Evolutionary conservation across 352 stramenopile genomes (phyloP).

Genomic region (Pythium aristosporum): DNA sequence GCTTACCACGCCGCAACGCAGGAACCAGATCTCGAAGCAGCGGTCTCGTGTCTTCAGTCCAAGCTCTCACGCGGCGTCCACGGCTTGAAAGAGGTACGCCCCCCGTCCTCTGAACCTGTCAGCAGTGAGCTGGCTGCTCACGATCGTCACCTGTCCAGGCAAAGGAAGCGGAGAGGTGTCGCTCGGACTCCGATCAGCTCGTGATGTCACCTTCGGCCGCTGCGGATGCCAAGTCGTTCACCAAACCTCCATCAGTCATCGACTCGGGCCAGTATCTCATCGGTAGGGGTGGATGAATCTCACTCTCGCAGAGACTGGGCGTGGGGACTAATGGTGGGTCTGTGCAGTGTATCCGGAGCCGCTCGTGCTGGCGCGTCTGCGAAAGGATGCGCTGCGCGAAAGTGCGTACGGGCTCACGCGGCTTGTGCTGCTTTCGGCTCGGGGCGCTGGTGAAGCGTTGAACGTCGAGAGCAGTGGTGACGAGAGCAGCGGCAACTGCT

Average conservation of each 20-base stretch:
- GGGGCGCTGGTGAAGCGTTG: background rate
- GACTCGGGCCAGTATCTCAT: constrained; percentile 77
- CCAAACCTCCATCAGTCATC: constrained; percentile 33
- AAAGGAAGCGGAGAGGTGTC: constrained; percentile 26
- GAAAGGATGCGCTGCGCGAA: constrained; percentile 69
- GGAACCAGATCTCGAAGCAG: constrained; percentile 59
- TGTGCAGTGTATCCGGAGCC: constrained; percentile 68
- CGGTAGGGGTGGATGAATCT: constrained; percentile 28
- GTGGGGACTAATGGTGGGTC: background rate
- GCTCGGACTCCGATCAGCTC: constrained; percentile 6
- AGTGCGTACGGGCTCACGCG: constrained; percentile 82
- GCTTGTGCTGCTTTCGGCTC: constrained; percentile 56
- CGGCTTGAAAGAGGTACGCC: constrained; percentile 70
- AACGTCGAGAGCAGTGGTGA: background rate
- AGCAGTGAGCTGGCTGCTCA: background rate
- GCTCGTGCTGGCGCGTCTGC: constrained; percentile 72
- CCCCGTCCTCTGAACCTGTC: background rate
- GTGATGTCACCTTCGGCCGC: constrained; percentile 8
- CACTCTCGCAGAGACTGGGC: background rate
- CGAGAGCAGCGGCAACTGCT: constrained; percentile 32
- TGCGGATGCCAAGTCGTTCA: constrained; percentile 12
- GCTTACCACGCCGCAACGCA: constrained; percentile 1
- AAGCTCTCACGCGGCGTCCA: constrained; percentile 80
- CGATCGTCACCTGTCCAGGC: constrained; percentile 3
- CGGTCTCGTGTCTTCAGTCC: constrained; percentile 69